Base-by-base conservation (phyloP, 2,329 filamentous ascomycete genomes). In the Fusarium sp. region DNA sequence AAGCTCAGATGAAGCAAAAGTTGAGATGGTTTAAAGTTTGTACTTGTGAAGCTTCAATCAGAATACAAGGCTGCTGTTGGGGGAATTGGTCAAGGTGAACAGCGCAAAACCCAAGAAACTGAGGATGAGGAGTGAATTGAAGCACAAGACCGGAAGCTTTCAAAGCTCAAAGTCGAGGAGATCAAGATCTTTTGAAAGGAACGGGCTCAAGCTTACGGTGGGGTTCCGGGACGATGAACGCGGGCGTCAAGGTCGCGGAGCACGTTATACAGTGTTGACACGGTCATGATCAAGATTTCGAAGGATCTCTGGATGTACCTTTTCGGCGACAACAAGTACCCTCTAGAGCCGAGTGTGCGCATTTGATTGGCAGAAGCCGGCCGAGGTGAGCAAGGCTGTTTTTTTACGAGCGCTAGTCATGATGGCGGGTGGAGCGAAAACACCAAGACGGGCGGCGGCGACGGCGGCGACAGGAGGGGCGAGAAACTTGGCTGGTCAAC, bases 401-500 rank as follows among this genome's bases (percentile, higher is more conserved):
- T 24, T 65, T 45, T 38, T 65, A 52, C 62, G 40, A 37, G 37
- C 37, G 29, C 47, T 65, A 65, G 56, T 65, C 54, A 65, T 60
- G 52, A 60, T 74, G 71, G 68, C 68, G 71, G 61, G 71, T 74
- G 71, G 71, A 74, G 67, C 61, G 47, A 66, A 66, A 71, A 64
- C 57, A 70, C 70, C 62, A 69, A 74, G 52, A 69, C 37, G 24
- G 52, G 67, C 54, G 62, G 35, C 61, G 54, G 35, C 64, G 64
- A 52, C 67, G 66, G 58, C 67, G 56, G 67, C 67, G 40, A 72
- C 42, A 50, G 40, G 29, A 35, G 61, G 40, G 56, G 56, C 56
- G 59, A 62, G 56, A 73, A 63, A 64, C 35, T 37, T 66, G 57
- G 61, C 52, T 35, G 29, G 40, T 60, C 57, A 63, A 40, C 50